Base-by-base conservation (phyloP, 2,329 filamentous ascomycete genomes). In the Colletotrichum aenigma region DNA sequence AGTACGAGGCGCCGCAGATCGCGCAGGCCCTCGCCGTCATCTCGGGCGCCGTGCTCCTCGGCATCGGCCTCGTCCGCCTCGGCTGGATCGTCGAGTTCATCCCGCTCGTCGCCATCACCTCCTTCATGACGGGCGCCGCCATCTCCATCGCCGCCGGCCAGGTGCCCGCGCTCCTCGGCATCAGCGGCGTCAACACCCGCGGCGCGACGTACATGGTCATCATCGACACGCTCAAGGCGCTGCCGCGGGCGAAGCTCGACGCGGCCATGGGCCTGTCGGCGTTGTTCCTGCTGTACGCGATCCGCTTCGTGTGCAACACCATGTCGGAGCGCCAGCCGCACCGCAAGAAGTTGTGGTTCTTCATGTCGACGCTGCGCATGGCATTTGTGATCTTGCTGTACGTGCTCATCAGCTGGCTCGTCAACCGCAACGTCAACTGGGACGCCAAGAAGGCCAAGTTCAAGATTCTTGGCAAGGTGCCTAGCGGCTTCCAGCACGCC, bases 311-410 rank as follows among this genome's bases (percentile, higher is more conserved):
- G 67, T 95, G 94, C 86, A 91, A 88, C 66, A 89, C 84, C 76
- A 87, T 92, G 79, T 93, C 93, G n/a, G 92, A 89, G 84, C 92
- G 89, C 81, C 89, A 93, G 78, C 94, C 95, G 4, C 85, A 88
- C 4, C 89, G 89, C 67, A 89, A 91, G 74, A 95, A 95, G 88
- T 80, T 91, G 1, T 96, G 91, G 88, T 96, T 96, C 85, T 96
- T 96, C 86, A 83, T 93, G 67, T 94, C 92, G 21, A 96, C 95
- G 0, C 88, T 97, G 52, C 92, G 95, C 48, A 95, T 94, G 6
- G 94, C 92, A 2, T 96, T 97, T 81, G 93, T 96, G 78, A 95
- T 97, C 76, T 85, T 96, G 60, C 88, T 97, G 4, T 96, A 96
- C 85, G 95, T 94, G 9, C 87, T 94, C 79, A 94, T 96, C 82